Evolutionary conservation across 1,284 basidiomycete species (phyloP), one percentile per base, ranked within the genome.

Genomic region (Apiotrichum brassicae): DNA sequence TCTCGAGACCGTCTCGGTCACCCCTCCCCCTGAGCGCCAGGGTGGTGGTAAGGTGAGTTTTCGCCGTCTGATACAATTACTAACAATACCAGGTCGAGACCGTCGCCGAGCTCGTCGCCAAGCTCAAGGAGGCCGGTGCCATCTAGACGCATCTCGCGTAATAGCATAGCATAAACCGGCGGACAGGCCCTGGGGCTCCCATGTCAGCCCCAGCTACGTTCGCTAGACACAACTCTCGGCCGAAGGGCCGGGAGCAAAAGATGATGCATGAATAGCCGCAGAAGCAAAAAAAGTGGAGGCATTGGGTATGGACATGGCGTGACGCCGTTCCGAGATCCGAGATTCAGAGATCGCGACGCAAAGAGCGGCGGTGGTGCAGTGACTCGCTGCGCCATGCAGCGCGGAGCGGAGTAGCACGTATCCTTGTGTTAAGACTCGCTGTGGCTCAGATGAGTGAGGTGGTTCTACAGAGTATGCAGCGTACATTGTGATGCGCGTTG

Each of bases 71-170:
- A 13, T 24, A 3, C 16, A 16, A n/a, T 19, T n/a, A n/a, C 37
- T 45, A 23, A 40, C 43, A 7, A n/a, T 6, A 16, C 41, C 40
- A 48, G 16, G 85, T 87, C 43, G 83, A 80, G 54, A 84, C 77
- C 47, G 92, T 98, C 2, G 91, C 95, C 63, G 89, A 95, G 73
- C 79, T 98, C 20, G 81, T 97, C 11, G 79, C 77, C 36, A 97
- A 90, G 77, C 80, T 98, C 57, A 93, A 91, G 76, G 88, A 88
- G 63, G 88, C 85, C 38, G 93, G 93, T 13, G 79, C 94, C 22
- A 66, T 79, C 45, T 78, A 66, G 67, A 40, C 22, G 22, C 25
- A 28, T 22, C n/a, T 20, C 5, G 9, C 37, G 38, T 40, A 40
- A 25, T 26, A 30, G 40, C n/a, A 26, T 40, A 26, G 28, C 28